phyloP scores from a whole-genome alignment of 345 rosid species.

The Murraya paniculata region DNA sequence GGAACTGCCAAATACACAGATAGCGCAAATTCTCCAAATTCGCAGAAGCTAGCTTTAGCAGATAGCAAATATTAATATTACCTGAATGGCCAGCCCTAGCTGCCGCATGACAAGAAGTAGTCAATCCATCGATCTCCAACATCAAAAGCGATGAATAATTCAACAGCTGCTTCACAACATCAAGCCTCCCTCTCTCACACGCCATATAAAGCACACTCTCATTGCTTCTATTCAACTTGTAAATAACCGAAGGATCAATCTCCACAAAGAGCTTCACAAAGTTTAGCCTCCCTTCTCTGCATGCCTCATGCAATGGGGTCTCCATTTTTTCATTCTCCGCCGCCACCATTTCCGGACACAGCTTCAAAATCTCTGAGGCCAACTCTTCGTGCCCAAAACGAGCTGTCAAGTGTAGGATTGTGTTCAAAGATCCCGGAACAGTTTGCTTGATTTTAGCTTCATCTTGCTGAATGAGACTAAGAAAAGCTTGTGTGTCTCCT shows the following conservation, averaged over 20 bases:
- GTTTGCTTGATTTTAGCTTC: slow-evolving; percentile 14
- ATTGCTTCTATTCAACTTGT: slow-evolving; percentile 11
- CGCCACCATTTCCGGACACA: slow-evolving; percentile 32
- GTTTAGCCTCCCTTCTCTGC: slow-evolving; percentile 36
- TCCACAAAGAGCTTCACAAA: slow-evolving; percentile 33
- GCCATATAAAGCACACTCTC: slow-evolving; percentile 31
- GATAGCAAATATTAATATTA: neutral
- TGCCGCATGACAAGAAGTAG: slow-evolving; percentile 42
- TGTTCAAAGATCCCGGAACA: slow-evolving; percentile 19
- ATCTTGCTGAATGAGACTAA: slow-evolving; percentile 15
- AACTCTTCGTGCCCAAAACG: slow-evolving; percentile 40
- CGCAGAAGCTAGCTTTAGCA: no score
- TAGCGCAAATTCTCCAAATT: neutral
- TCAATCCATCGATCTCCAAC: slow-evolving; percentile 29
- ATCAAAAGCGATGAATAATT: slow-evolving; percentile 21
- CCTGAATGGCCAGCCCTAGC: slow-evolving; percentile 40
- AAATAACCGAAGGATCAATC: slow-evolving; percentile 22
- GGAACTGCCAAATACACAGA: no score
- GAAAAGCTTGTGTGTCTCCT: slow-evolving; percentile 25
- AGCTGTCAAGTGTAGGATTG: slow-evolving; percentile 40
- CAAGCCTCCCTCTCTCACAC: slow-evolving; percentile 28
- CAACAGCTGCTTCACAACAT: slow-evolving; percentile 25
- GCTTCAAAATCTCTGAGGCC: slow-evolving; percentile 40
- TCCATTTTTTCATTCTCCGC: slow-evolving; percentile 34
- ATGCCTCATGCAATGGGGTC: slow-evolving; percentile 51